These are phyloP conservation scores for Globisporangium camurandrum DNA, from an alignment of 352 stramenopile species.

Conservation along the genomic window DNA sequence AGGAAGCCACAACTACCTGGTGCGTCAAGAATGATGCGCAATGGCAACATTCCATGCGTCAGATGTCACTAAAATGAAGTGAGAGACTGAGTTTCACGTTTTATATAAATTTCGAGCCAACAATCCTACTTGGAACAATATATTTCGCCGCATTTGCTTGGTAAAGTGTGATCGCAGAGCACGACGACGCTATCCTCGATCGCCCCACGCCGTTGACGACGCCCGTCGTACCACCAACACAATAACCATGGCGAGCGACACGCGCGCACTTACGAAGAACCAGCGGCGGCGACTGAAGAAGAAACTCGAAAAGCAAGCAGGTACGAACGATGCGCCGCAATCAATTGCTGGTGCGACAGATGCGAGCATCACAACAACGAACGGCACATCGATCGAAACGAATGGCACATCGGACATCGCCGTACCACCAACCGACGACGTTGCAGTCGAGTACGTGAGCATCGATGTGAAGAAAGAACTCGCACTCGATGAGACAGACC, in stretches of 20 bases:
- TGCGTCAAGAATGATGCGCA: too few species aligned
- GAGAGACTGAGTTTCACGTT: too few species aligned
- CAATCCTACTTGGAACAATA: neutral
- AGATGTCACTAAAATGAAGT: too few species aligned
- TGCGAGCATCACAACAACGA: too few species aligned
- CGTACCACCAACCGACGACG: conserved; percentile 20
- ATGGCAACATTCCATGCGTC: too few species aligned
- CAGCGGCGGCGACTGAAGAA: conserved; percentile 75
- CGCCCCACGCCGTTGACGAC: neutral
- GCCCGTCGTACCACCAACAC: neutral
- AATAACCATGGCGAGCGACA: conserved; percentile 14
- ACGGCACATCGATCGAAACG: neutral
- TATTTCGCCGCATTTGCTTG: too few species aligned
- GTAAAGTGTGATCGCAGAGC: too few species aligned
- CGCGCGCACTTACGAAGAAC: conserved; percentile 65
- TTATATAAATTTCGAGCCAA: neutral
- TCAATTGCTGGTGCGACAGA: neutral
- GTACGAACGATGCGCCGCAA: neutral
- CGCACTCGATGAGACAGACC: conserved; percentile 49
- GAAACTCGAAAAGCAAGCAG: conserved; percentile 61
- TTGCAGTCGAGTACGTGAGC: conserved; percentile 84
- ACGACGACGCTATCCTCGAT: neutral
- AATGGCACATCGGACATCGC: conserved; percentile 2
- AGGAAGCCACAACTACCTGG: too few species aligned
- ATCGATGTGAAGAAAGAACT: conserved; percentile 61